Conservation (phyloP, 2,329 filamentous ascomycete species). For the Purpureocillium takamizusanense region DNA sequence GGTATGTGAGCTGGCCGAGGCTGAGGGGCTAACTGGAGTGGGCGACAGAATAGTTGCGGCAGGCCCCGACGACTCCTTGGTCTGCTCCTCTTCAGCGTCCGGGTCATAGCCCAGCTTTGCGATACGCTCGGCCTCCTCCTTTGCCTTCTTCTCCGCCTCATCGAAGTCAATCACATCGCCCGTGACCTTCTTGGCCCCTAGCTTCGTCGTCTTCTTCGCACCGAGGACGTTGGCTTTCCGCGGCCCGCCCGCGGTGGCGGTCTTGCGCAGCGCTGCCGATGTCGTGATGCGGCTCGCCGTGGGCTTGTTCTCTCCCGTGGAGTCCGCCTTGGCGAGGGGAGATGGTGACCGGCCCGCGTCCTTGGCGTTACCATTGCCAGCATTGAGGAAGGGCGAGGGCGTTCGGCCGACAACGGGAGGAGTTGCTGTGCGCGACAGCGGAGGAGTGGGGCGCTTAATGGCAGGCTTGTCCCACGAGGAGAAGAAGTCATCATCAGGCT, state of each 20-base stretch:
- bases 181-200: slow-evolving; percentile 87
- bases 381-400: slow-evolving; percentile 81
- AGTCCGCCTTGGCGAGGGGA: slow-evolving; percentile 59
- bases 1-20: slow-evolving; percentile 41
- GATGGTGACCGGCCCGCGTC: slow-evolving; percentile 71
- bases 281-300: slow-evolving; percentile 65
- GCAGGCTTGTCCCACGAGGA: slow-evolving; percentile 97
- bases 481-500: slow-evolving; percentile 94
- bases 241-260: slow-evolving; percentile 49
- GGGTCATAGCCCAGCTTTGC: slow-evolving; percentile 93
- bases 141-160: slow-evolving; percentile 92
- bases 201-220: slow-evolving; percentile 73
- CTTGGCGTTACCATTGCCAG: slow-evolving; percentile 59
- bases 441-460: slow-evolving; percentile 93
- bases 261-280: slow-evolving; percentile 76
- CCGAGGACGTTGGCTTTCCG: slow-evolving; percentile 82
- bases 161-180: slow-evolving; percentile 86
- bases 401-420: slow-evolving; percentile 74
- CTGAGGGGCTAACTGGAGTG: slow-evolving; percentile 61
- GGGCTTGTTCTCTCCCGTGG: slow-evolving; percentile 44
- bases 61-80: slow-evolving; percentile 41
- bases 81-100: slow-evolving; percentile 63
- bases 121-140: slow-evolving; percentile 93
- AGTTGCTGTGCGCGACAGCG: slow-evolving; percentile 80
- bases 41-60: slow-evolving; percentile 60